phyloP scores from a whole-genome alignment of 306 rosid species.

The Coriaria nepalensis region DNA sequence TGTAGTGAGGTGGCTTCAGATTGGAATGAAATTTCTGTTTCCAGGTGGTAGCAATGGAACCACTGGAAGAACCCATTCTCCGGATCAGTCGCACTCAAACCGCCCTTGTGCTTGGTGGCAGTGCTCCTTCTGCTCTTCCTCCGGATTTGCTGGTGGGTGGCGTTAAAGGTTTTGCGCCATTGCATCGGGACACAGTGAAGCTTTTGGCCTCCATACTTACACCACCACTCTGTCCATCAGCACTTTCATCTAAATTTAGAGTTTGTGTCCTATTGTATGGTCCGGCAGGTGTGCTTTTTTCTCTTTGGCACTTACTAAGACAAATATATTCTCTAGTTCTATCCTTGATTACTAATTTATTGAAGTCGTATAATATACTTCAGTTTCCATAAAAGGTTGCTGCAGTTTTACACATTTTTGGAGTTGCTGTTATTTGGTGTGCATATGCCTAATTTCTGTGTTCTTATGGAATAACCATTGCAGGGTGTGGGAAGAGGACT shows the following conservation, averaged over 20 bases:
- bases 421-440: background rate
- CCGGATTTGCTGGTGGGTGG: constrained; percentile 60
- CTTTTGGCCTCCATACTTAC: constrained; percentile 66
- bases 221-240: constrained; percentile 71
- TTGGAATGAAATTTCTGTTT: constrained; percentile 22
- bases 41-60: constrained; percentile 88
- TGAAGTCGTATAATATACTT: no score
- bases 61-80: constrained; percentile 59
- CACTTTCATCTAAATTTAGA: constrained; percentile 75
- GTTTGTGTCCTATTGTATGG: constrained; percentile 78
- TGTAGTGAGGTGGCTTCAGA: constrained; percentile 10
- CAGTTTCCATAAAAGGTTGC: background rate
- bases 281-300: constrained; percentile 47
- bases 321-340: no score
- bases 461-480: constrained; percentile 18
- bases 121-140: constrained; percentile 61
- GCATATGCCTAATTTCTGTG: constrained; percentile 2
- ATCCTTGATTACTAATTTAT: no score
- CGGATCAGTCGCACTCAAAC: constrained; percentile 51
- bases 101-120: constrained; percentile 91
- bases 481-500: constrained; percentile 96
- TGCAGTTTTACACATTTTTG: background rate
- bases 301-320: background rate
- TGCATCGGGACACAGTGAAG: constrained; percentile 67
- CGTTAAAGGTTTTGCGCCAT: constrained; percentile 46